A percentile compares a stretch with the other conserved stretches of the same genome.
Evolutionary conservation across 768 basidiomycete species (phyloP).

Genomic region (Russula sp.): DNA sequence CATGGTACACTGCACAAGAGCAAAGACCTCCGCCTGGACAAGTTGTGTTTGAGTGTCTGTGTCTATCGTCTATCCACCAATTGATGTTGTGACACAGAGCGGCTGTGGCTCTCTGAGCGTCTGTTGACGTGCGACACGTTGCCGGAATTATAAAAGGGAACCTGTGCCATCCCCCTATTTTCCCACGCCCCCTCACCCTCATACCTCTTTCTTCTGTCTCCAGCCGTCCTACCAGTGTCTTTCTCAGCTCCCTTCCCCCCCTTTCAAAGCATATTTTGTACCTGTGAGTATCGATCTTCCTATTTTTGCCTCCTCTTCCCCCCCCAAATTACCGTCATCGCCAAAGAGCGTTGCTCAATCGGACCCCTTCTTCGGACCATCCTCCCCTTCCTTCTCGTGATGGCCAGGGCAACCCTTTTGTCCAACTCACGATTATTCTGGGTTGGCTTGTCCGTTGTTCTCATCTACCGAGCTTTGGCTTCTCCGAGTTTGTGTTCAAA

Average conservation of each 20-base stretch:
- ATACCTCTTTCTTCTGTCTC: slow-evolving; percentile 22
- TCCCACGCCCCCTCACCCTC: slow-evolving; percentile 27
- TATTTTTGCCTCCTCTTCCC: neutral
- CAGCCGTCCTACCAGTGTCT: slow-evolving; percentile 10
- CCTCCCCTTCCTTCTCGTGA: neutral
- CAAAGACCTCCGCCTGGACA: too few relatives aligned
- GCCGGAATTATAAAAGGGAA: slow-evolving; percentile 22
- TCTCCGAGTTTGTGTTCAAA: neutral
- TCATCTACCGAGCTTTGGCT: neutral
- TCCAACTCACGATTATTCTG: neutral
- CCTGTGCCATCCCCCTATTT: slow-evolving; percentile 19
- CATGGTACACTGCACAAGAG: too few relatives aligned
- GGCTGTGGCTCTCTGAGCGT: slow-evolving; percentile 9
- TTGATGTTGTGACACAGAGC: neutral
- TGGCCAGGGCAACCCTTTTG: neutral
- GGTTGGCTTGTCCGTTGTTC: neutral
- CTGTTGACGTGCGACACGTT: slow-evolving; percentile 16
- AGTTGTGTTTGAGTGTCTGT: too few relatives aligned
- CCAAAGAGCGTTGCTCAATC: neutral
- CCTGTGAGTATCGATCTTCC: slow-evolving; percentile 6
- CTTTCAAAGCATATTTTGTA: slow-evolving; percentile 2
- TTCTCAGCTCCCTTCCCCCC: slow-evolving; percentile 9
- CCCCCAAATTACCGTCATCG: neutral
- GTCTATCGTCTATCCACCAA: too few relatives aligned
- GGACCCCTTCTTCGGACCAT: slow-evolving; percentile 8